Evolutionary conservation across 208 protist genomes (phyloP).

Genomic region (Balamuthia mandrillaris): DNA sequence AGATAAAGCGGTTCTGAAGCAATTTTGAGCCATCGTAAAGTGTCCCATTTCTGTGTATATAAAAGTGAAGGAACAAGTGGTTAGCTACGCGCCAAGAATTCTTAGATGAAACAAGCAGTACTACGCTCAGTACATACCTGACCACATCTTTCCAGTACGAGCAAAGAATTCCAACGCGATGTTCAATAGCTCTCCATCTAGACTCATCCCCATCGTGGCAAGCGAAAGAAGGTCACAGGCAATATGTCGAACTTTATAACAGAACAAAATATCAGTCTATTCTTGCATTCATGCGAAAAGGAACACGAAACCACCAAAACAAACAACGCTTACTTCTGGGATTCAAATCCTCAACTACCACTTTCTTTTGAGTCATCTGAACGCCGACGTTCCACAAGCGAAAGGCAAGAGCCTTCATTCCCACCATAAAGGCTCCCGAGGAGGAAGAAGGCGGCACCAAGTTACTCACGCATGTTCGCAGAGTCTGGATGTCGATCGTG

Average conservation of each 20-base stretch:
- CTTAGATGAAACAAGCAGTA: neutral
- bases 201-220: neutral
- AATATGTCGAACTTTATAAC: neutral
- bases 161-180: constrained; percentile 11
- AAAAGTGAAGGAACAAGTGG: no score
- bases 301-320: no score
- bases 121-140: neutral
- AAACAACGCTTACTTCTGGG: no score
- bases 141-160: neutral
- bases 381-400: constrained; percentile 3
- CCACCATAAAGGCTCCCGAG: no score
- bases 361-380: neutral
- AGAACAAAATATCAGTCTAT: no score
- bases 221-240: neutral
- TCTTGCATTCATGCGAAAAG: no score
- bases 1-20: neutral
- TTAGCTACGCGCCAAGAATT: neutral
- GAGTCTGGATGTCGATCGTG: no score
- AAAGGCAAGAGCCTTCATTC: no score
- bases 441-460: no score
- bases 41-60: neutral
- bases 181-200: neutral
- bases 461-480: no score
- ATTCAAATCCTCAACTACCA: neutral
- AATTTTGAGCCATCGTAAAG: neutral